A percentile compares a stretch with the other conserved stretches of the same genome.
Conservation (phyloP, 371 early-diverging fungal species). For the Mucor irregularis region DNA sequence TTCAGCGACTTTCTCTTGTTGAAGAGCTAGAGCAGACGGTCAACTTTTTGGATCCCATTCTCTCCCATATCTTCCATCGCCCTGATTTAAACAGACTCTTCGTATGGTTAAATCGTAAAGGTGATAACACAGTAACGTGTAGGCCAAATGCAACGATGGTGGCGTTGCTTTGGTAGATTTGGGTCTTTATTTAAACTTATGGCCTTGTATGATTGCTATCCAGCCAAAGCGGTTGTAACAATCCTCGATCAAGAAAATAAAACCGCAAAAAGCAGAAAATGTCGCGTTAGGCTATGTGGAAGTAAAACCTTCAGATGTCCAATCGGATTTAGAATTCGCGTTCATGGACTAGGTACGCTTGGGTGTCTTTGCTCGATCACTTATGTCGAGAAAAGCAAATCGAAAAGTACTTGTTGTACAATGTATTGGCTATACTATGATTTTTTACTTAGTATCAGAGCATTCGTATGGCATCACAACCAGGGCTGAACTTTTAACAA, state of each 20-base stretch:
- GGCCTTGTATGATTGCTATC: too few relatives aligned
- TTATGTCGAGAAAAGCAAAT: conserved; percentile 14
- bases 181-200: too few relatives aligned
- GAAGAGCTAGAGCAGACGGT: conserved; percentile 13
- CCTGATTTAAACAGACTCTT: conserved; percentile 14
- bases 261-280: conserved; percentile 14
- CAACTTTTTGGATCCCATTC: conserved; percentile 11
- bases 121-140: conserved; percentile 13
- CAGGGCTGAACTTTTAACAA: conserved; percentile 7
- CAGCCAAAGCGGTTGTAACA: too few relatives aligned
- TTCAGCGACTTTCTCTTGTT: conserved; percentile 11
- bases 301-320: conserved; percentile 10
- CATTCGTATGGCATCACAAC: background rate
- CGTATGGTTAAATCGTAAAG: conserved; percentile 20
- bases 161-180: too few relatives aligned
- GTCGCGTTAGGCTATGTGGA: conserved; percentile 17
- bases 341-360: conserved; percentile 24
- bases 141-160: conserved; percentile 15
- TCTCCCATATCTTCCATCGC: conserved; percentile 15
- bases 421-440: conserved; percentile 15
- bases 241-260: too few relatives aligned
- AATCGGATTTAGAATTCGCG: conserved; percentile 15
- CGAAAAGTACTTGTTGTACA: conserved; percentile 12
- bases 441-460: conserved; percentile 13
- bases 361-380: conserved; percentile 12